Evolutionary conservation across 177 flowering plant genomes (phyloP).

Genomic region (Vitis hybrid): DNA sequence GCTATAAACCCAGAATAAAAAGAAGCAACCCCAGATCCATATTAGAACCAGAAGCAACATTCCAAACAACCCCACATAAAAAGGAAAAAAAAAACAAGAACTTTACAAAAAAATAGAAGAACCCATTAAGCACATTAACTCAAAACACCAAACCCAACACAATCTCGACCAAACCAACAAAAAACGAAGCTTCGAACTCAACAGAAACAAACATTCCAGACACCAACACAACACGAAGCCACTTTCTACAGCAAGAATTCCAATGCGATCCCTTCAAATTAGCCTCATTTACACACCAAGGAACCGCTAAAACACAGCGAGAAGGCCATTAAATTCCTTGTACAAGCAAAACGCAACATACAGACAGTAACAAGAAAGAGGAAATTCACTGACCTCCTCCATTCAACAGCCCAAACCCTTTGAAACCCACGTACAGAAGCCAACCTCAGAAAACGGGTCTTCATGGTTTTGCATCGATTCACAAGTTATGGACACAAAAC

Average conservation of each 20-base stretch:
- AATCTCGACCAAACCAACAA: slow-evolving; percentile 7
- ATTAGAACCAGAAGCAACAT: slow-evolving; percentile 10
- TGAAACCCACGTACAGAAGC: slow-evolving; percentile 24
- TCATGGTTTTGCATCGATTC: slow-evolving; percentile 25
- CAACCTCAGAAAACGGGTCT: slow-evolving; percentile 32
- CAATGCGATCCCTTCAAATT: slow-evolving; percentile 33
- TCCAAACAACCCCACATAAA: slow-evolving; percentile 6
- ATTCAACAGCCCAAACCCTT: slow-evolving; percentile 9
- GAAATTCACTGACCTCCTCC: slow-evolving; percentile 18
- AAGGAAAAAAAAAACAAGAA: slow-evolving; percentile 5
- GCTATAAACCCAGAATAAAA: background rate
- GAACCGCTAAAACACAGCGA: slow-evolving; percentile 9
- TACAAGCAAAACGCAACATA: slow-evolving; percentile 15
- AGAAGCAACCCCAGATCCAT: slow-evolving; percentile 30
- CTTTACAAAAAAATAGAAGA: slow-evolving; percentile 3
- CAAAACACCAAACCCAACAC: slow-evolving; percentile 6
- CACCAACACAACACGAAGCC: slow-evolving; percentile 10
- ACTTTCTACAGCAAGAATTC: slow-evolving; percentile 22
- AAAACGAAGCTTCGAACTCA: background rate
- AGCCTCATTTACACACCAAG: slow-evolving; percentile 11
- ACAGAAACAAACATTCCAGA: background rate
- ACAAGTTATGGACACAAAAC: slow-evolving; percentile 20
- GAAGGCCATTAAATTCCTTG: slow-evolving; percentile 22
- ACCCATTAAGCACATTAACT: slow-evolving; percentile 20
- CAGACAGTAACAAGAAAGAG: background rate